A percentile compares a stretch with the other conserved stretches of the same genome.
phyloP scores from a whole-genome alignment of 345 rosid species.

The Xanthoceras sorbifolium region DNA sequence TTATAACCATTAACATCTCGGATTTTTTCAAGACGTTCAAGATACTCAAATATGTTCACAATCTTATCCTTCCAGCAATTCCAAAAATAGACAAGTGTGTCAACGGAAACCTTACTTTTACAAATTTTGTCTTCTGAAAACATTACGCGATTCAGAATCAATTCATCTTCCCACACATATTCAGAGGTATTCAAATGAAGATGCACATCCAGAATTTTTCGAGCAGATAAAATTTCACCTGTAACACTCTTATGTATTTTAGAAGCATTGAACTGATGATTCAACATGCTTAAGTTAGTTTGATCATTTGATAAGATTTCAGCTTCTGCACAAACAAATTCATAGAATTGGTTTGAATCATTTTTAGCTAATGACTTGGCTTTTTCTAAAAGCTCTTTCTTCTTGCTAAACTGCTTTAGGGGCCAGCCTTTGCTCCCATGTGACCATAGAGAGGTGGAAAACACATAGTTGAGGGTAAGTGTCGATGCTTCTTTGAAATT shows the following conservation, averaged over 20 bases:
- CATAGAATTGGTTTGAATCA: conserved; percentile 25
- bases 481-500: conserved; percentile 31
- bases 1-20: neutral
- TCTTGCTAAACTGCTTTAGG: conserved; percentile 26
- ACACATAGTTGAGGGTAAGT: conserved; percentile 35
- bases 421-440: conserved; percentile 47
- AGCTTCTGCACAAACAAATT: conserved; percentile 29
- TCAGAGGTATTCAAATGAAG: conserved; percentile 11
- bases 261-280: conserved; percentile 30
- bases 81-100: conserved; percentile 49
- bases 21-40: conserved; percentile 9
- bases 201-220: conserved; percentile 48
- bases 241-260: conserved; percentile 20
- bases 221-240: conserved; percentile 40
- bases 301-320: conserved; percentile 24
- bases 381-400: conserved; percentile 34
- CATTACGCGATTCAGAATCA: conserved; percentile 15
- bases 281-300: conserved; percentile 23
- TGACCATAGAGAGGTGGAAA: conserved; percentile 45
- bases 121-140: conserved; percentile 20
- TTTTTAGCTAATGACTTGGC: conserved; percentile 36
- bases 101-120: conserved; percentile 23
- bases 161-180: conserved; percentile 32
- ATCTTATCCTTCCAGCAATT: conserved; percentile 41
- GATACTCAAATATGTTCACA: conserved; percentile 26